phyloP scores from a whole-genome alignment of 306 rosid species.

The Vigna nakashimae region DNA sequence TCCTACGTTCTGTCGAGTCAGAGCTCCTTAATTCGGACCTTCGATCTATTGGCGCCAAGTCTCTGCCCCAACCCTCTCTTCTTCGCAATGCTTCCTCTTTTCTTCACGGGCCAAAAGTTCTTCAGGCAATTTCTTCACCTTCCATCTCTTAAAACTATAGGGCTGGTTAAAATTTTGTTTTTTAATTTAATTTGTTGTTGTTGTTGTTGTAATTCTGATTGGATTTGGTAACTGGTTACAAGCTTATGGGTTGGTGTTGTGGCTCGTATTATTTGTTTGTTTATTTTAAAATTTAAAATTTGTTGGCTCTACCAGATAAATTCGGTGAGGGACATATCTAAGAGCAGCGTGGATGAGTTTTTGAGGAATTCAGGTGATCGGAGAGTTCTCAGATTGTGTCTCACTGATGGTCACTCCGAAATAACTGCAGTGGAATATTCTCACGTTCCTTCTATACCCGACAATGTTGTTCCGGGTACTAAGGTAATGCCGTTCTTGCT shows the following conservation, averaged over 20 bases:
- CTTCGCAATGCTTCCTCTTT: conserved; percentile 64
- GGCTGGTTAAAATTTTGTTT: background rate
- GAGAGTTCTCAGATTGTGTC: conserved; percentile 70
- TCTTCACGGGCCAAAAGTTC: conserved; percentile 76
- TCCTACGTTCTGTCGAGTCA: conserved; percentile 58
- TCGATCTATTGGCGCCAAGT: conserved; percentile 64
- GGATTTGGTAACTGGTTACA: background rate
- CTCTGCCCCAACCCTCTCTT: conserved; percentile 68
- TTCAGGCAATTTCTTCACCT: conserved; percentile 58
- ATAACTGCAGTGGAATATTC: conserved; percentile 77
- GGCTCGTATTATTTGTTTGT: background rate
- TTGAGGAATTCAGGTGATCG: conserved; percentile 52
- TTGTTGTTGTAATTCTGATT: background rate
- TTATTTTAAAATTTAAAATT: background rate
- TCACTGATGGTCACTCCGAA: conserved; percentile 85
- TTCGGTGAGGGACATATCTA: conserved; percentile 75
- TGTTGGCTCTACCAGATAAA: conserved; percentile 60
- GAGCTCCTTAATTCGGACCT: conserved; percentile 81
- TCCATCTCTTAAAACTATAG: too few species aligned
- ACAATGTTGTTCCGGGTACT: conserved; percentile 79
- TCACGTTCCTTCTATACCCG: conserved; percentile 64
- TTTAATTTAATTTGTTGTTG: background rate
- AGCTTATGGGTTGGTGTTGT: conserved; percentile 2
- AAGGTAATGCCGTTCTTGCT: conserved; percentile 60
- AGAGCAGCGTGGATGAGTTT: conserved; percentile 60